Base-by-base conservation (phyloP, 257 asterid genomes). In the Craterostigma plantagineum region DNA sequence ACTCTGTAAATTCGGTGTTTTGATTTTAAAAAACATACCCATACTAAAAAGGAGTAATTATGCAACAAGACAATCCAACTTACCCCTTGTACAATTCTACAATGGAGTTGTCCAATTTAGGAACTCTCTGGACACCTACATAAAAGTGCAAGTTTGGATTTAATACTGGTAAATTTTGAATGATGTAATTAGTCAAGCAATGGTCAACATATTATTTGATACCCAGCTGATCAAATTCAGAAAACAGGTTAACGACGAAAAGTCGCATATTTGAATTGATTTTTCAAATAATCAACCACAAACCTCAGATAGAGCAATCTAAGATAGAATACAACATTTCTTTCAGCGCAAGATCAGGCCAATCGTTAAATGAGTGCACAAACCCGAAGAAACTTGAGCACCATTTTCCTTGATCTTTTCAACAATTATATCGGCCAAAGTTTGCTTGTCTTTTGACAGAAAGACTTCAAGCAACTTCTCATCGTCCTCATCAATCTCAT, bases 71-170 rank as follows among this genome's bases (percentile, higher is more conserved):
- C 34, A 0, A 14, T 38, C 34, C 18, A 15, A 15, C 61, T 47
- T 72, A 83, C 98, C 92, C 87, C 64, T 79, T 83, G 70, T 83
- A 90, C 42, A 83, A 61, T 62, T 83, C 91, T 45, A 83, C 66
- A 49, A 90, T 71, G 18, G 91, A 61, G 38, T 67, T 58, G 30
- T 90, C 95, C 81, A 79, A 54, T 59, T 79, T 72, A 27, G 95
- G 91, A 62, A 61, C 38, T 10, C 77, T 61, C 48, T 69, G 72
- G 56, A 52, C 58, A 59, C 67, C 95, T 79, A 64, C 57, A 68
- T 54, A 64, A 33, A 52, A 17, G 41, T n/a, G 6, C 30, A 23
- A 23, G 4, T 23, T 23, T 23, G 30, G 30, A 23, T 23, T 23
- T 2, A 23, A 23, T 23, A 23, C 30, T 23, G 30, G 30, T 23